These are phyloP conservation scores for Beauveria scarabaeidicola DNA, from an alignment of 2,329 filamentous ascomycete species.

Conservation along the genomic window DNA sequence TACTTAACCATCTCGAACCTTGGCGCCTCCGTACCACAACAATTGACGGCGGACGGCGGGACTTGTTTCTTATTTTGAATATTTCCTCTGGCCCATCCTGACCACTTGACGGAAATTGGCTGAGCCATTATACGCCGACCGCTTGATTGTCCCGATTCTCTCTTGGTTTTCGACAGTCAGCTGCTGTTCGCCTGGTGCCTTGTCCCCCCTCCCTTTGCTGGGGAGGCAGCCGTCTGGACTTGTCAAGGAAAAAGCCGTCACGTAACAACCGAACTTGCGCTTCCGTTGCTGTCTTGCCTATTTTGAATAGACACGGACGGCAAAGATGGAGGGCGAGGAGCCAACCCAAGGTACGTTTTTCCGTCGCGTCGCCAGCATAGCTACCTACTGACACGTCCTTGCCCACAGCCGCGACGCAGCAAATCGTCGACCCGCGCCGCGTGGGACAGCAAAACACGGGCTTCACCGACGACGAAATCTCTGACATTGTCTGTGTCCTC, in stretches of 20 bases:
- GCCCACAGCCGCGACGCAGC: conserved; percentile 58
- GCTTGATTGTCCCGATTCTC: neutral
- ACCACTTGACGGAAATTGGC: no score
- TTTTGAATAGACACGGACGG: neutral
- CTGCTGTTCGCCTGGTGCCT: neutral
- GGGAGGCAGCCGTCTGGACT: neutral
- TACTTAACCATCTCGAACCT: neutral
- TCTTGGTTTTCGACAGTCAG: neutral
- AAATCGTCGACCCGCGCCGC: conserved; percentile 70
- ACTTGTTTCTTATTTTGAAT: no score
- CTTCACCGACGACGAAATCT: conserved; percentile 71
- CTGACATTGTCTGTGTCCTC: conserved; percentile 83
- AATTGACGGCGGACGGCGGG: neutral
- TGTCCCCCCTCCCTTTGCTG: neutral
- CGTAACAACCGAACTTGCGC: neutral
- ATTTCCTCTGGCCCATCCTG: no score
- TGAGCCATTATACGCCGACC: neutral
- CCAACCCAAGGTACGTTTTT: conserved; percentile 32
- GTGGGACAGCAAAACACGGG: conserved; percentile 74
- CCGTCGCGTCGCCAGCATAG: neutral
- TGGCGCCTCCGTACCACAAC: neutral
- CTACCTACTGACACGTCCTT: neutral
- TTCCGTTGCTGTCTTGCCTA: neutral
- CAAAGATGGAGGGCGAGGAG: conserved; percentile 36
- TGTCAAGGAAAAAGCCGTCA: neutral